phyloP scores from a whole-genome alignment of 129 eudicot genomes.

The Lonicera japonica region DNA sequence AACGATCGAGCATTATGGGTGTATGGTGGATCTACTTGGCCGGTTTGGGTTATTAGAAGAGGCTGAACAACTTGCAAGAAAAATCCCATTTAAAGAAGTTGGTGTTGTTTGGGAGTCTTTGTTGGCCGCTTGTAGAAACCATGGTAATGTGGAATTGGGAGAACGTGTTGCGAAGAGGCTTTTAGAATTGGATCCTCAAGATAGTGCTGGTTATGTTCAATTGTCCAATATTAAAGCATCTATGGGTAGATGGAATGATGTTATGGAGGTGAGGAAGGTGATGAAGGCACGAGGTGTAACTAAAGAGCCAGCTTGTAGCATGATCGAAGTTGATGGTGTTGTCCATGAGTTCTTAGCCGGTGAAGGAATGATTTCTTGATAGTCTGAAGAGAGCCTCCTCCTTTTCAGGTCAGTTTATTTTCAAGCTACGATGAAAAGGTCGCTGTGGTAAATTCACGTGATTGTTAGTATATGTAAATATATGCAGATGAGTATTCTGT shows the following conservation, averaged over 20 bases:
- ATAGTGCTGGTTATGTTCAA: constrained; percentile 40
- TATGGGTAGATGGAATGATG: constrained; percentile 24
- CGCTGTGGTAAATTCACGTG: too few species aligned
- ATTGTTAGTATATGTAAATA: too few species aligned
- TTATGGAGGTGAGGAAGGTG: constrained; percentile 28
- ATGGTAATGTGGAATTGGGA: constrained; percentile 30
- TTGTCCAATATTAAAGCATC: constrained; percentile 37
- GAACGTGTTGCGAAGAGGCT: constrained; percentile 33
- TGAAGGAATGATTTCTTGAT: constrained; percentile 26
- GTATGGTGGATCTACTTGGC: constrained; percentile 50
- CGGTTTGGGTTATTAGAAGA: constrained; percentile 37
- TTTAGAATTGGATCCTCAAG: constrained; percentile 33
- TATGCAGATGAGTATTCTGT: too few species aligned
- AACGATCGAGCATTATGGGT: constrained; percentile 37
- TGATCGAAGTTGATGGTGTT: constrained; percentile 43
- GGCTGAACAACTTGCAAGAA: constrained; percentile 33
- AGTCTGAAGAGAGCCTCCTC: neutral
- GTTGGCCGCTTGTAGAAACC: constrained; percentile 40
- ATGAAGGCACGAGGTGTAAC: constrained; percentile 34
- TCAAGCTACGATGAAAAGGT: too few species aligned
- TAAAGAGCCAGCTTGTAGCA: constrained; percentile 41
- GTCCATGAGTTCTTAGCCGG: constrained; percentile 49
- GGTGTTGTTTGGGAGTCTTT: constrained; percentile 39
- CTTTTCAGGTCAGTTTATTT: neutral
- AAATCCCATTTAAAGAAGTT: constrained; percentile 24